Percentiles rank a stretch among this genome's conserved stretches.
These are phyloP conservation scores for Taphrina flavorubra DNA, from an alignment of 1,139 yeast species.

Conservation along the genomic window DNA sequence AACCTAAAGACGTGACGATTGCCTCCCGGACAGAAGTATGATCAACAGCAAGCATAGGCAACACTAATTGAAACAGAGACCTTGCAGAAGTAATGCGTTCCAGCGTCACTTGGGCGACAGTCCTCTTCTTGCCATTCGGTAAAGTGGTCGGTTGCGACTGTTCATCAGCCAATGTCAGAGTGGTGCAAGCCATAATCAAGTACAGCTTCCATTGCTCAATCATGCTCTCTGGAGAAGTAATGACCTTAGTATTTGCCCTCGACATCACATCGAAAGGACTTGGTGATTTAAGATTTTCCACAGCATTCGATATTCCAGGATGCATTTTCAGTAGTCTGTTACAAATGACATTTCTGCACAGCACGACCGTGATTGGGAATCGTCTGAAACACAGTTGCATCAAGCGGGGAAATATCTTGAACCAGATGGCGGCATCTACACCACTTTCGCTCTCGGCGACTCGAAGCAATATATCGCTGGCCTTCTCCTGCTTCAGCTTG, in stretches of 20 bases:
- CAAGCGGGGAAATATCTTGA: constrained; percentile 79
- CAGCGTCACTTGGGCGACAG: constrained; percentile 51
- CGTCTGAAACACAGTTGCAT: constrained; percentile 73
- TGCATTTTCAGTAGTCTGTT: constrained; percentile 87
- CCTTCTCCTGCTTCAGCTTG: constrained; percentile 65
- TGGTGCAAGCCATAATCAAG: constrained; percentile 87
- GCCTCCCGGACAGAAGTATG: constrained; percentile 81
- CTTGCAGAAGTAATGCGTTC: constrained; percentile 85
- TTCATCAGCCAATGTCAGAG: constrained; percentile 86
- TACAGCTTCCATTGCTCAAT: constrained; percentile 89
- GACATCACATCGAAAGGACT: constrained; percentile 46
- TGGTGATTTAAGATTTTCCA: constrained; percentile 47
- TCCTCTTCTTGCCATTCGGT: constrained; percentile 66
- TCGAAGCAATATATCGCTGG: constrained; percentile 65
- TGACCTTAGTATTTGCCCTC: constrained; percentile 49
- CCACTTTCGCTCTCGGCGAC: constrained; percentile 83
- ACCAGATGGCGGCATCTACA: constrained; percentile 88
- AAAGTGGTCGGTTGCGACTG: constrained; percentile 54
- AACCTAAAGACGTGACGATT: constrained; percentile 81
- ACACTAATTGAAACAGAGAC: constrained; percentile 83
- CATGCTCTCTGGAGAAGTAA: constrained; percentile 69
- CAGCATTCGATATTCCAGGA: constrained; percentile 68
- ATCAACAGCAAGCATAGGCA: constrained; percentile 76
- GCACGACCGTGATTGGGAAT: constrained; percentile 92
- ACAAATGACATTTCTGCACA: constrained; percentile 91